Evolutionary conservation across 345 rosid genomes (phyloP).

Genomic region (Theobroma cacao): DNA sequence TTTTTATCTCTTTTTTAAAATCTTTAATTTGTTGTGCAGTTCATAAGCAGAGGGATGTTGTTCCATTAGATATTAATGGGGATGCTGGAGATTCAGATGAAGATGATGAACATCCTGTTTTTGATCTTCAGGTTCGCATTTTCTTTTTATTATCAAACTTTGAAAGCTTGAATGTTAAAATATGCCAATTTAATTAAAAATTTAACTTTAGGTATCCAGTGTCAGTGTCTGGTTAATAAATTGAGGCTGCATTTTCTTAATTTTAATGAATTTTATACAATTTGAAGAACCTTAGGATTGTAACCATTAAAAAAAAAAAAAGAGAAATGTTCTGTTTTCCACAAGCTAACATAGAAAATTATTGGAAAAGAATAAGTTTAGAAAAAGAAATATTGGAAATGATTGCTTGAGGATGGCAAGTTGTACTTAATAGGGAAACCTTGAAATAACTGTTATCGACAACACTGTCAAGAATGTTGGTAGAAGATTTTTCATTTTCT

Average conservation of each 20-base stretch:
- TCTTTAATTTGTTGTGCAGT: conserved; percentile 34
- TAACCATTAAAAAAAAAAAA: neutral
- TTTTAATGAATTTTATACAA: neutral
- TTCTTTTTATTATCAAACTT: neutral
- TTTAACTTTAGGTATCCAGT: neutral
- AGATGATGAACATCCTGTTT: conserved; percentile 71
- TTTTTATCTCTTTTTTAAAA: neutral
- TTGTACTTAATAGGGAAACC: neutral
- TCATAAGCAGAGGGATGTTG: conserved; percentile 82
- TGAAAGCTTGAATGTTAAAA: neutral
- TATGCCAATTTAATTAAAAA: neutral
- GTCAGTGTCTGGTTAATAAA: neutral
- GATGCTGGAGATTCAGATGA: conserved; percentile 64
- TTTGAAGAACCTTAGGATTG: neutral
- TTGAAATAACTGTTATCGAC: neutral
- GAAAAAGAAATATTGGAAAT: neutral
- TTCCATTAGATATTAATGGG: conserved; percentile 60
- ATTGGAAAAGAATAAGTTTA: neutral
- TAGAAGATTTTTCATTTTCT: neutral
- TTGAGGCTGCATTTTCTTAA: neutral
- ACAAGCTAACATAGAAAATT: neutral
- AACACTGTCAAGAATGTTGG: neutral
- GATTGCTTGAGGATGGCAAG: neutral
- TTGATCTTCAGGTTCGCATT: conserved; percentile 52
- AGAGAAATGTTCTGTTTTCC: neutral